Percentiles rank a stretch among this genome's conserved stretches.
phyloP scores from a whole-genome alignment of 495 filamentous ascomycete species.

The Podospora comata region DNA sequence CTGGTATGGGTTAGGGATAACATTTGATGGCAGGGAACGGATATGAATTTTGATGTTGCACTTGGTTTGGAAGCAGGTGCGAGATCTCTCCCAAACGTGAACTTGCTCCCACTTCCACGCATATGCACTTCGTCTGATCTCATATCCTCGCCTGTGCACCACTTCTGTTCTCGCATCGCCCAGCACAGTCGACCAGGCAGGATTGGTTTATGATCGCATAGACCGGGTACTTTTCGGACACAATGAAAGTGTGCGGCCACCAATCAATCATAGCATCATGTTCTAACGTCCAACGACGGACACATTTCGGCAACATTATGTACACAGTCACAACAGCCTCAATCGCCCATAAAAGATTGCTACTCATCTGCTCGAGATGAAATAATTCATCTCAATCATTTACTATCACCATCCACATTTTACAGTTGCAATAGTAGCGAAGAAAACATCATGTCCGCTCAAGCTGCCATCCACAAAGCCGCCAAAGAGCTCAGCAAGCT shows the following conservation, averaged over 20 bases:
- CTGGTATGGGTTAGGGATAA: background rate
- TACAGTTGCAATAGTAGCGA: background rate
- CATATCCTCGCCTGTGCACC: background rate
- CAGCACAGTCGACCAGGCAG: too few species aligned
- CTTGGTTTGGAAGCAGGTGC: background rate
- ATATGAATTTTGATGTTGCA: background rate
- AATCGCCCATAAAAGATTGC: background rate
- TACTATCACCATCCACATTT: background rate
- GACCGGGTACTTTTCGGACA: conserved; percentile 20
- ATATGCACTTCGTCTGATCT: background rate
- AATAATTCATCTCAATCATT: background rate
- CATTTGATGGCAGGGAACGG: background rate
- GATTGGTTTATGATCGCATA: background rate
- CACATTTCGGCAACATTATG: conserved; percentile 14
- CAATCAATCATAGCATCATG: background rate
- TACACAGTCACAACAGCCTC: background rate
- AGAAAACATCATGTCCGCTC: background rate
- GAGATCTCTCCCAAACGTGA: background rate
- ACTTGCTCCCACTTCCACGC: background rate
- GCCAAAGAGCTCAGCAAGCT: conserved; percentile 30
- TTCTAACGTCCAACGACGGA: background rate
- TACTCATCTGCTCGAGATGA: background rate
- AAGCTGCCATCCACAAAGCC: conserved; percentile 20
- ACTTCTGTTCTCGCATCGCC: too few species aligned
- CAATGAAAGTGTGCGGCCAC: background rate